Evolutionary conservation across 1,284 basidiomycete species (phyloP).

Genomic region (Marasmius oreades): DNA sequence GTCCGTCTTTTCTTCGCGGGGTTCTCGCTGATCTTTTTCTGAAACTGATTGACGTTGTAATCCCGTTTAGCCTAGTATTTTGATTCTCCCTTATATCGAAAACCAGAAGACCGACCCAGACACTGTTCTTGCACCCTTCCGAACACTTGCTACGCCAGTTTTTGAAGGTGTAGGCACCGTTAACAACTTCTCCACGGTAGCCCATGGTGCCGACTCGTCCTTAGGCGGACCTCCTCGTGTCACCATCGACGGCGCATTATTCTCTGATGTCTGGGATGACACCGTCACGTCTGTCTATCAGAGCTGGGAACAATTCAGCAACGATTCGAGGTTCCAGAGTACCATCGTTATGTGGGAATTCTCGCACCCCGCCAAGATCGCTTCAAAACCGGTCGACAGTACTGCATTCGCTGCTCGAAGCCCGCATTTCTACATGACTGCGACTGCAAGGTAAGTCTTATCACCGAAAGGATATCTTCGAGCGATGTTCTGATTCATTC

Average conservation of each 20-base stretch:
- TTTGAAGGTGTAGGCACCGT: not conserved
- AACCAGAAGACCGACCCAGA: not conserved
- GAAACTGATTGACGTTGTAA: not conserved
- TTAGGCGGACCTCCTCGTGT: conserved; percentile 14
- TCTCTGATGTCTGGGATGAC: conserved; percentile 15
- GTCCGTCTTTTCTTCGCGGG: not conserved
- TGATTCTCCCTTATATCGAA: not conserved
- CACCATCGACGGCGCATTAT: conserved; percentile 16
- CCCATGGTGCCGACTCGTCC: conserved; percentile 16
- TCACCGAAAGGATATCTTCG: not conserved
- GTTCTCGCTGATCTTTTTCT: not conserved
- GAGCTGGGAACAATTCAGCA: conserved; percentile 8
- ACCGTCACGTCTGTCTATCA: conserved; percentile 10
- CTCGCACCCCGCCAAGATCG: conserved; percentile 5
- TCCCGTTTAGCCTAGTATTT: not conserved
- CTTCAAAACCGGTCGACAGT: not conserved
- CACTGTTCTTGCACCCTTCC: not conserved
- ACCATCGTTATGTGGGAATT: not conserved
- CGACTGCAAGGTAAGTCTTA: not conserved
- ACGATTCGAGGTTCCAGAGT: not conserved
- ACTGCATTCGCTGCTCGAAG: conserved; percentile 13
- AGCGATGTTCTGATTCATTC: not conserved
- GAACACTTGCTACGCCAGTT: not conserved
- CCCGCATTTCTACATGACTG: conserved; percentile 11
- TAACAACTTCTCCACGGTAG: conserved; percentile 12